phyloP scores from a whole-genome alignment of 768 basidiomycete species.

The Boletales sp. region DNA sequence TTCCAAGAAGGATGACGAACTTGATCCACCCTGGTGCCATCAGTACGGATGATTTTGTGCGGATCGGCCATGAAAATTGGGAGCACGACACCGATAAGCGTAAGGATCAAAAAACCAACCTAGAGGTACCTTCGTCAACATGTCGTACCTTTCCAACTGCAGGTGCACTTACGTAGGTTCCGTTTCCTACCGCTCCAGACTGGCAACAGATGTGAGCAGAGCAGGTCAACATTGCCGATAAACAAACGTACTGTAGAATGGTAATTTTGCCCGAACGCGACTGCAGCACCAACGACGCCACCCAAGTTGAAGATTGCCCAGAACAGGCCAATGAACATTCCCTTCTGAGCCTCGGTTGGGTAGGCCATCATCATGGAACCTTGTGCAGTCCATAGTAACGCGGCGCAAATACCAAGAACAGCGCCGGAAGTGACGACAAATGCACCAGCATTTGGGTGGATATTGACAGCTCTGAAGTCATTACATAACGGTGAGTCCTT shows the following conservation, averaged over 20 bases:
- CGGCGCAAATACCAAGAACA: conserved; percentile 47
- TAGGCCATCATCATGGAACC: conserved; percentile 55
- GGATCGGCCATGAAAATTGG: conserved; percentile 71
- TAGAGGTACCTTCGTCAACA: conserved; percentile 26
- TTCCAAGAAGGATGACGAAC: conserved; percentile 73
- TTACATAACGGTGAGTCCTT: background rate
- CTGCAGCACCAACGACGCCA: conserved; percentile 73
- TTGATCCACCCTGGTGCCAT: conserved; percentile 62
- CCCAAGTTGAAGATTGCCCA: conserved; percentile 79
- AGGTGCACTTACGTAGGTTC: conserved; percentile 68
- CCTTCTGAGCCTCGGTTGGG: conserved; percentile 55
- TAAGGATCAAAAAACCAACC: conserved; percentile 75
- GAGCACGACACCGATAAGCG: conserved; percentile 60
- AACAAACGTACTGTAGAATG: conserved; percentile 47
- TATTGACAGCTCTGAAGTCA: conserved; percentile 41
- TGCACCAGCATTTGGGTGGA: conserved; percentile 36
- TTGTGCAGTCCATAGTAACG: conserved; percentile 52
- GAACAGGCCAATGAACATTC: conserved; percentile 48
- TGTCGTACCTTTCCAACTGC: background rate
- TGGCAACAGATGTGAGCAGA: conserved; percentile 4
- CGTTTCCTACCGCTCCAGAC: conserved; percentile 56
- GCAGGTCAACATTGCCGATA: background rate
- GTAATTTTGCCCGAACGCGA: conserved; percentile 71
- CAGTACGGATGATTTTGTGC: conserved; percentile 67
- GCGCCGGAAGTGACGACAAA: conserved; percentile 50